These are phyloP conservation scores for Penicillium sp. DNA, from an alignment of 2,329 filamentous ascomycete genomes.

Conservation along the genomic window DNA sequence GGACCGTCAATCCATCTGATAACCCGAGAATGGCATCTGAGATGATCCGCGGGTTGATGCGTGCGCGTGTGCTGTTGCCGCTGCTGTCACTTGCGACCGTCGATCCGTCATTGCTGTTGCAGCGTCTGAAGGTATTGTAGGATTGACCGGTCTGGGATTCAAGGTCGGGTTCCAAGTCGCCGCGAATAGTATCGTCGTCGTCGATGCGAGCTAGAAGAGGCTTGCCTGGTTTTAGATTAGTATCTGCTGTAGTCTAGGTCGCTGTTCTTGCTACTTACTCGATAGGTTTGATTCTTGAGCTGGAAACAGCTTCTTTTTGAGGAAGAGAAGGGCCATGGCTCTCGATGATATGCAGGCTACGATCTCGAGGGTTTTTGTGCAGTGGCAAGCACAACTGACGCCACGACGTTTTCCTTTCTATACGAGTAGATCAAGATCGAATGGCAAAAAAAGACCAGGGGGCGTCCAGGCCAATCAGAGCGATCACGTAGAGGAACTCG, in stretches of 20 bases:
- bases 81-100: slow-evolving; percentile 17
- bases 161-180: slow-evolving; percentile 28
- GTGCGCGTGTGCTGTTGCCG: slow-evolving; percentile 28
- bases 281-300: slow-evolving; percentile 16
- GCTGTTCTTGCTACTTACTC: slow-evolving; percentile 5
- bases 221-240: slow-evolving; percentile 27
- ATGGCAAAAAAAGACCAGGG: neutral
- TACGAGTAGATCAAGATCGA: neutral
- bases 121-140: slow-evolving; percentile 34
- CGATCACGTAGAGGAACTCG: neutral
- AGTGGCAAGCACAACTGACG: slow-evolving; percentile 3
- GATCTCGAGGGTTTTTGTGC: neutral
- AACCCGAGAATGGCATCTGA: slow-evolving; percentile 70
- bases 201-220: slow-evolving; percentile 29
- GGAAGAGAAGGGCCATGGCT: slow-evolving; percentile 39
- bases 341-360: neutral
- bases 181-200: slow-evolving; percentile 22
- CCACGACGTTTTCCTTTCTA: neutral
- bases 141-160: slow-evolving; percentile 33
- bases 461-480: neutral
- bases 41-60: slow-evolving; percentile 46
- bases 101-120: slow-evolving; percentile 23
- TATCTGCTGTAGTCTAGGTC: neutral
- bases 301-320: slow-evolving; percentile 40
- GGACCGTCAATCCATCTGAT: slow-evolving; percentile 74